A percentile compares a stretch with the other conserved stretches of the same genome.
phyloP scores from a whole-genome alignment of 306 rosid genomes.

The Castanopsis chinensis region DNA sequence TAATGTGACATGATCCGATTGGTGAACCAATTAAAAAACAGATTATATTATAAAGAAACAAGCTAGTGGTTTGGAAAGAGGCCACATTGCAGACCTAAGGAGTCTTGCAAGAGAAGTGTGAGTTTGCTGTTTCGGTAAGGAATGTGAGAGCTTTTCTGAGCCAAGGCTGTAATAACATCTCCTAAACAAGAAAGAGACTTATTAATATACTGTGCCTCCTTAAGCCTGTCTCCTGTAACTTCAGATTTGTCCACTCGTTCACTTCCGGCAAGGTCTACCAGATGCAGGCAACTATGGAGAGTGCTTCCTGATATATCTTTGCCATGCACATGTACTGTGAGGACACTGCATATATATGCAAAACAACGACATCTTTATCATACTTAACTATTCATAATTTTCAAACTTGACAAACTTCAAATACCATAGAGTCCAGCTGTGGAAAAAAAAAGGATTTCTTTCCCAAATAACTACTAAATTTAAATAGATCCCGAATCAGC shows the following conservation, averaged over 20 bases:
- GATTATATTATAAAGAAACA: background rate
- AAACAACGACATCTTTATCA: slow-evolving; percentile 27
- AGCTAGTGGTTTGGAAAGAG: background rate
- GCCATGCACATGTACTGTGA: slow-evolving; percentile 89
- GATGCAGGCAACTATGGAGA: slow-evolving; percentile 76
- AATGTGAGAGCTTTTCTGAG: slow-evolving; percentile 93
- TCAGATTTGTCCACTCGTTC: slow-evolving; percentile 93
- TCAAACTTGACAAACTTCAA: slow-evolving; percentile 4
- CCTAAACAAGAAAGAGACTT: slow-evolving; percentile 97
- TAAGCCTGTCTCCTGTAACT: slow-evolving; percentile 89
- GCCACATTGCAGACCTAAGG: slow-evolving; percentile 55
- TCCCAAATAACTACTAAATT: background rate
- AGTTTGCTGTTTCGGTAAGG: slow-evolving; percentile 97
- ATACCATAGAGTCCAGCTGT: background rate
- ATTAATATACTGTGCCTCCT: slow-evolving; percentile 86
- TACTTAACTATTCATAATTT: background rate
- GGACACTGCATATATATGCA: slow-evolving; percentile 51
- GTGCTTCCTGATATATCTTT: slow-evolving; percentile 66
- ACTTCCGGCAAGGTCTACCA: slow-evolving; percentile 97
- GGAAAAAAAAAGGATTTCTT: background rate
- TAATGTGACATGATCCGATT: background rate
- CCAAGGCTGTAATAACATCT: slow-evolving; percentile 91
- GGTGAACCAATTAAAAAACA: background rate
- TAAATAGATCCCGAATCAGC: background rate
- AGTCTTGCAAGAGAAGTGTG: slow-evolving; percentile 90